Percentiles rank a stretch among this genome's conserved stretches.
Evolutionary conservation across 1,139 yeast species (phyloP).

Genomic region (Kluyveromyces sp.): DNA sequence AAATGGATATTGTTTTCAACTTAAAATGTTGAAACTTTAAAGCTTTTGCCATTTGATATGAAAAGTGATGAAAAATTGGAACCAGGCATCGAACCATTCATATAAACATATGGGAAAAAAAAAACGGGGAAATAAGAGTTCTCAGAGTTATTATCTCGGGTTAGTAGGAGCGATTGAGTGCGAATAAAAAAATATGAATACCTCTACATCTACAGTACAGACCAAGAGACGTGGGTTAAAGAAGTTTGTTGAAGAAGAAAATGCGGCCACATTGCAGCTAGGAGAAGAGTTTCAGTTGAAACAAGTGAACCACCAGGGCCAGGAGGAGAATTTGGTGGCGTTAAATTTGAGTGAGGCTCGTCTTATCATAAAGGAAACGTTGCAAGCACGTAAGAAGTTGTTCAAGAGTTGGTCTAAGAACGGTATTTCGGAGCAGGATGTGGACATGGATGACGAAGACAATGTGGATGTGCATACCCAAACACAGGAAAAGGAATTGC

Average conservation of each 20-base stretch:
- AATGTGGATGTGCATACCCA: slow-evolving; percentile 29
- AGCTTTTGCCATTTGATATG: no score
- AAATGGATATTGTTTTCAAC: no score
- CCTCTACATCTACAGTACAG: slow-evolving; percentile 82
- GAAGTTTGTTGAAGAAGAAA: slow-evolving; percentile 74
- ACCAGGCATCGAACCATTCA: no score
- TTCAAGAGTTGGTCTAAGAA: slow-evolving; percentile 27
- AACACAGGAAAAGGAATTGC: slow-evolving; percentile 31
- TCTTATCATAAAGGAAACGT: slow-evolving; percentile 80
- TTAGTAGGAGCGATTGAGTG: no score
- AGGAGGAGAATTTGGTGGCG: slow-evolving; percentile 69
- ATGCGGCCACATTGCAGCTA: slow-evolving; percentile 74
- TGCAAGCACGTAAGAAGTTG: slow-evolving; percentile 64
- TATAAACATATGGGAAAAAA: no score
- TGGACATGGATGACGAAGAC: slow-evolving; percentile 32
- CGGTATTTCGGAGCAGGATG: slow-evolving; percentile 19
- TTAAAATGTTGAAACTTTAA: no score
- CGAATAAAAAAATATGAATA: slow-evolving; percentile 51
- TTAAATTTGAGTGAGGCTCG: slow-evolving; percentile 85
- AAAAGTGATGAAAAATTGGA: no score
- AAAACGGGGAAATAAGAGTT: no score
- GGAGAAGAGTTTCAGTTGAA: slow-evolving; percentile 88
- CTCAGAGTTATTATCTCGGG: no score
- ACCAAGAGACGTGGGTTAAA: slow-evolving; percentile 69
- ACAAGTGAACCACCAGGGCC: slow-evolving; percentile 76